A percentile compares a stretch with the other conserved stretches of the same genome.
phyloP scores from a whole-genome alignment of 139 green algal genomes.

The Chlorella sorokiniana region DNA sequence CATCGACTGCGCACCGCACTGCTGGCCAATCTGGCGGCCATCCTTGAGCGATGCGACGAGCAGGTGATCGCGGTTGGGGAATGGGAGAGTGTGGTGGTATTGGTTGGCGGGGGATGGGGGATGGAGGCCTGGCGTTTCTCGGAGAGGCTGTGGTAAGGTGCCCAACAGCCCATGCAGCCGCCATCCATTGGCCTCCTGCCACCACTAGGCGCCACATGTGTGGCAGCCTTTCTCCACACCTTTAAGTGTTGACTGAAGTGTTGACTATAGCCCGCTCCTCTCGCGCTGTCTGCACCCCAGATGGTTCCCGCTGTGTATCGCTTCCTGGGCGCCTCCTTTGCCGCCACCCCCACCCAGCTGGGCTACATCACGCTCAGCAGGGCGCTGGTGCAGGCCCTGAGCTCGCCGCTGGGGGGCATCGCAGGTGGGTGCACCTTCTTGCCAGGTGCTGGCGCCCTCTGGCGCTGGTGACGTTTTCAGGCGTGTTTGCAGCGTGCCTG shows the following conservation, averaged over 20 bases:
- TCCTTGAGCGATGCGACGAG: constrained; percentile 63
- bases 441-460: not conserved
- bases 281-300: not conserved
- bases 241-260: too few relatives aligned
- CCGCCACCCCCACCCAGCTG: constrained; percentile 70
- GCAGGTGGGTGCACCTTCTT: constrained; percentile 9
- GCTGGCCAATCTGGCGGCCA: constrained; percentile 68
- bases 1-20: not conserved
- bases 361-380: constrained; percentile 72
- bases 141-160: too few relatives aligned
- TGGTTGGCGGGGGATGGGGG: too few relatives aligned
- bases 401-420: constrained; percentile 55
- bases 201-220: too few relatives aligned
- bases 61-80: not conserved
- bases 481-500: not conserved
- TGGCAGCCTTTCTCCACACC: too few relatives aligned
- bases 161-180: too few relatives aligned
- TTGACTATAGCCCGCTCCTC: not conserved
- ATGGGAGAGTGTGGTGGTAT: too few relatives aligned
- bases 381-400: constrained; percentile 69
- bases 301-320: constrained; percentile 82
- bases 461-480: not conserved
- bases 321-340: constrained; percentile 63
- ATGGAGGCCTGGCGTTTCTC: too few relatives aligned
- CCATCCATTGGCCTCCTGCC: too few relatives aligned